A percentile compares a stretch with the other conserved stretches of the same genome.
Conservation (phyloP, 345 rosid genomes). For the Salix exigua region DNA sequence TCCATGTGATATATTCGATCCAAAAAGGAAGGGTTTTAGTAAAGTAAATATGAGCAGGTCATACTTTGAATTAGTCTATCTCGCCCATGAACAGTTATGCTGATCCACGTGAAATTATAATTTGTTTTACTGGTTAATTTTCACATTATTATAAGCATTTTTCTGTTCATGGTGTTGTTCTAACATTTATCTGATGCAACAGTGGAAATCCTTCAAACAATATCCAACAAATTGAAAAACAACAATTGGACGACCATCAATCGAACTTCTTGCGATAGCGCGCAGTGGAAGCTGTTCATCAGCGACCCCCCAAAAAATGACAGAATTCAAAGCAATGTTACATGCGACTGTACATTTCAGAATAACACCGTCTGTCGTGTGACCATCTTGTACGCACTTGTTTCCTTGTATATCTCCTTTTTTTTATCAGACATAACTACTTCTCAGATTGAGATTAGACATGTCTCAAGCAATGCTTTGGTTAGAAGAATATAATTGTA, state of each 20-base stretch:
- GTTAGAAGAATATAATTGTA: neutral
- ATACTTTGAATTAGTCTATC: too few relatives aligned
- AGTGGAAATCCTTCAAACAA: constrained; percentile 50
- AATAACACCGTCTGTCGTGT: constrained; percentile 48
- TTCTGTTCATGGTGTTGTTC: neutral
- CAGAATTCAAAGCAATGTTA: constrained; percentile 23
- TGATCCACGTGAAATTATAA: neutral
- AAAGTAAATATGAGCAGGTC: too few relatives aligned
- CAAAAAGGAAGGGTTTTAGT: neutral
- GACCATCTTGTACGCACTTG: constrained; percentile 47
- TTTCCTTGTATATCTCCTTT: neutral
- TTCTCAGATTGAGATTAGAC: neutral
- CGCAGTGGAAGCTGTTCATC: constrained; percentile 25
- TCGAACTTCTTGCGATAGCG: constrained; percentile 40
- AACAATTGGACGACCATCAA: constrained; percentile 27
- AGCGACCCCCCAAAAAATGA: too few relatives aligned
- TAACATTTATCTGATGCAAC: constrained; percentile 3
- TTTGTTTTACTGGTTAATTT: neutral
- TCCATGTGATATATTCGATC: neutral
- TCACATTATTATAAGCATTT: neutral
- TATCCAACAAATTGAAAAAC: constrained; percentile 39
- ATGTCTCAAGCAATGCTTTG: neutral
- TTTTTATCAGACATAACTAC: neutral
- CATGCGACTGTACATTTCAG: constrained; percentile 47
- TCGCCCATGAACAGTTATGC: neutral